phyloP scores from a whole-genome alignment of 2,329 filamentous ascomycete genomes.

The Trichoderma semiorbis region DNA sequence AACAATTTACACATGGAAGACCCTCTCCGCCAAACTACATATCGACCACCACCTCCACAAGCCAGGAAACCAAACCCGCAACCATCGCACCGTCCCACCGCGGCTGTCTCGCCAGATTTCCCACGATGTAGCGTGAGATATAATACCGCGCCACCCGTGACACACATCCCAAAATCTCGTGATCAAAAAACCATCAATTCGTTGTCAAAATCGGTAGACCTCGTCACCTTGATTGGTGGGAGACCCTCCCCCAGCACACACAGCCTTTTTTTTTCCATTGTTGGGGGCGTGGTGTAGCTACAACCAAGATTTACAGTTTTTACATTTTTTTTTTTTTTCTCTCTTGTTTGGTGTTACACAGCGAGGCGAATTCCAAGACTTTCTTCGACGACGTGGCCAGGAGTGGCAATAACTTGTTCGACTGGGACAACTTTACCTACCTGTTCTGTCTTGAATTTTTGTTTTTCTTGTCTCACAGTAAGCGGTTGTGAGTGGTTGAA shows the following conservation, averaged over 20 bases:
- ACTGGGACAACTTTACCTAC: neutral
- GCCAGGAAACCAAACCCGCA: neutral
- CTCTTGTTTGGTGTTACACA: neutral
- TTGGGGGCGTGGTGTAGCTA: neutral
- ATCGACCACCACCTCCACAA: neutral
- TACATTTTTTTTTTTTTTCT: neutral
- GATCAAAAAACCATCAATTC: neutral
- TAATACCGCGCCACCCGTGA: conserved; percentile 6
- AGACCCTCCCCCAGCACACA: neutral
- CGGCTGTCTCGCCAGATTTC: neutral
- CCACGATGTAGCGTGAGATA: neutral
- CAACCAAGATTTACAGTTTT: neutral
- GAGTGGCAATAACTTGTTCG: neutral
- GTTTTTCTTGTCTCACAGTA: neutral
- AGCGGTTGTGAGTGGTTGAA: neutral
- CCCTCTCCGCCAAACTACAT: neutral
- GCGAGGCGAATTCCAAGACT: neutral
- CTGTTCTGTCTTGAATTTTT: neutral
- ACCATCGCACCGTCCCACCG: neutral
- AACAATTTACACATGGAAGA: neutral
- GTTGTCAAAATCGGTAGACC: neutral
- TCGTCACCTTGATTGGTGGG: neutral
- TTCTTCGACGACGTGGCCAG: neutral
- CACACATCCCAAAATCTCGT: neutral
- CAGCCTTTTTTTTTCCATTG: neutral